These are phyloP conservation scores for Geoglossum glabrum DNA, from an alignment of 495 filamentous ascomycete genomes.

Conservation along the genomic window DNA sequence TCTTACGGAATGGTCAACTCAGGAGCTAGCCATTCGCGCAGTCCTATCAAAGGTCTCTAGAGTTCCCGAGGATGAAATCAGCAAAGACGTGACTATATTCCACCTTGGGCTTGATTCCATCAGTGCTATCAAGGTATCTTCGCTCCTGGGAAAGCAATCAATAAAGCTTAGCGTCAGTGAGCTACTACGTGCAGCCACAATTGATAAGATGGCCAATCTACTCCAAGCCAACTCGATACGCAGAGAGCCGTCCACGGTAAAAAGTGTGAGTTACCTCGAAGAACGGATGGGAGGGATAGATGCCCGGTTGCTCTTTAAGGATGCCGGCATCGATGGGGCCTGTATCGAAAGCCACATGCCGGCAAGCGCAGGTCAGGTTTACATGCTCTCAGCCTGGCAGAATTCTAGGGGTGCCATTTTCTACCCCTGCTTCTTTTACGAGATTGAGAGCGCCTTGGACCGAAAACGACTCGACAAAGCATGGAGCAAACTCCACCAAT, in stretches of 20 bases:
- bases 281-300: constrained; percentile 19
- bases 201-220: constrained; percentile 33
- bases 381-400: constrained; percentile 49
- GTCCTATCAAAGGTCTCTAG: constrained; percentile 45
- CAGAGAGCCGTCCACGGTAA: constrained; percentile 6
- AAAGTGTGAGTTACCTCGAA: constrained; percentile 14
- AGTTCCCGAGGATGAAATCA: constrained; percentile 37
- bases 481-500: constrained; percentile 33
- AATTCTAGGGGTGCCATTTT: constrained; percentile 39
- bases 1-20: constrained; percentile 18
- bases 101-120: constrained; percentile 82
- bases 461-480: constrained; percentile 21
- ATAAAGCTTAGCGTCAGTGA: constrained; percentile 41
- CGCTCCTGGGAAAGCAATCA: constrained; percentile 38
- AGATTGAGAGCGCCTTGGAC: constrained; percentile 17
- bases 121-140: constrained; percentile 55
- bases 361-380: constrained; percentile 49
- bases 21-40: constrained; percentile 33
- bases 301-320: constrained; percentile 12
- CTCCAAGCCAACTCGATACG: constrained; percentile 11
- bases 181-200: constrained; percentile 41
- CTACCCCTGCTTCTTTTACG: constrained; percentile 41
- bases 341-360: constrained; percentile 36
- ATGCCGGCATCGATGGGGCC: constrained; percentile 15
- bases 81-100: constrained; percentile 48